Evolutionary conservation across 495 filamentous ascomycete species (phyloP).

Genomic region (Neurospora terricola): DNA sequence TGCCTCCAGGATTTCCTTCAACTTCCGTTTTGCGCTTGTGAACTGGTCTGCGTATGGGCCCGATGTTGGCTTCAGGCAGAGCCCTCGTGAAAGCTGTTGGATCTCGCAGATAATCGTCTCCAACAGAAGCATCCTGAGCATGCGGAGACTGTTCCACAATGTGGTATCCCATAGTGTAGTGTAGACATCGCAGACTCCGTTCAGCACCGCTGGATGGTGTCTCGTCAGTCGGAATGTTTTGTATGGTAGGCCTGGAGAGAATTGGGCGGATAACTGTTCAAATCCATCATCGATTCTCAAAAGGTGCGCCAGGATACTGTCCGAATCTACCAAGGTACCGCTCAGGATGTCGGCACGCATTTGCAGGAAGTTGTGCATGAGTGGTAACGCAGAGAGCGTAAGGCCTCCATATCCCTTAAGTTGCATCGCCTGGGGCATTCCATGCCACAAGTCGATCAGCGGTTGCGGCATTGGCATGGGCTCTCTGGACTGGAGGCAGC

Average conservation of each 20-base stretch:
- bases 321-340: conserved; percentile 26
- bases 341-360: conserved; percentile 31
- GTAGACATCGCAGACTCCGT: conserved; percentile 46
- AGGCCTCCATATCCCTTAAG: neutral
- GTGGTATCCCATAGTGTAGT: conserved; percentile 38
- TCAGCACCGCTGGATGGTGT: conserved; percentile 32
- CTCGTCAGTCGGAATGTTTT: conserved; percentile 21
- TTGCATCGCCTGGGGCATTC: conserved; percentile 18
- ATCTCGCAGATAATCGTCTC: conserved; percentile 39
- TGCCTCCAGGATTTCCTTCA: conserved; percentile 28
- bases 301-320: conserved; percentile 35
- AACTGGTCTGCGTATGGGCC: conserved; percentile 14
- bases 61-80: conserved; percentile 3
- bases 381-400: neutral
- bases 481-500: conserved; percentile 27
- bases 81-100: conserved; percentile 9
- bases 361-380: conserved; percentile 37
- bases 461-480: conserved; percentile 31
- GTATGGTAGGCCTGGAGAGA: conserved; percentile 31
- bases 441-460: conserved; percentile 28
- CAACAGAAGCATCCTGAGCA: conserved; percentile 45
- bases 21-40: conserved; percentile 18
- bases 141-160: conserved; percentile 49
- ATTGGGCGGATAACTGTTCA: conserved; percentile 28
- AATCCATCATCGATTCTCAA: conserved; percentile 44